A percentile compares a stretch with the other conserved stretches of the same genome.
phyloP scores from a whole-genome alignment of 305 asterid species.

The Fraxinus sp. region DNA sequence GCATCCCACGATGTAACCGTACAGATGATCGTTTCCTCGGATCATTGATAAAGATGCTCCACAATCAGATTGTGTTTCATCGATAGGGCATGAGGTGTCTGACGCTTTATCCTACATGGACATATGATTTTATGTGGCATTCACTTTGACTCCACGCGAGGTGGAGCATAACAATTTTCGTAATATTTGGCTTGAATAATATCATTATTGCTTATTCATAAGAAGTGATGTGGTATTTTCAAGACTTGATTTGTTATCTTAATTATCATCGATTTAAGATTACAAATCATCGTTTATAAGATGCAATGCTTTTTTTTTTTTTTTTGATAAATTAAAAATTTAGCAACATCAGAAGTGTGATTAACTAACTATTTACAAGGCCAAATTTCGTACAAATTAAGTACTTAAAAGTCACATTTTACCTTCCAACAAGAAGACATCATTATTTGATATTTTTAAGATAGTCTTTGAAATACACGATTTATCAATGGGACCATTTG shows the following conservation, averaged over 20 bases:
- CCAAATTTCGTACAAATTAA: background rate
- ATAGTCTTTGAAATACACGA: background rate
- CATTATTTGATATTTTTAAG: background rate
- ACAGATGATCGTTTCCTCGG: background rate
- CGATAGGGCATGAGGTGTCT: no score
- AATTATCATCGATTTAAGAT: no score
- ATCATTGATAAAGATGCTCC: background rate
- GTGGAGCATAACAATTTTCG: background rate
- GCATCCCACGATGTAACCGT: background rate
- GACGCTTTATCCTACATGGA: background rate
- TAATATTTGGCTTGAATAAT: background rate
- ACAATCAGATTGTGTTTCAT: background rate
- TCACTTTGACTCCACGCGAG: background rate
- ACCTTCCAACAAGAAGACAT: background rate
- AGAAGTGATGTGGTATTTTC: background rate
- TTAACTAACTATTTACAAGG: background rate
- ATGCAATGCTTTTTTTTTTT: background rate
- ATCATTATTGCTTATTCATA: background rate
- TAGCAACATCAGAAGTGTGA: background rate
- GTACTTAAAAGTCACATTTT: background rate
- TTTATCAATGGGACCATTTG: background rate
- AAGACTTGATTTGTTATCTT: no score
- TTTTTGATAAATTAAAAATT: no score
- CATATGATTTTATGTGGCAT: background rate
- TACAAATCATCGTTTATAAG: no score